phyloP scores from a whole-genome alignment of 176 grass and related monocot species.

The Oryza punctata region DNA sequence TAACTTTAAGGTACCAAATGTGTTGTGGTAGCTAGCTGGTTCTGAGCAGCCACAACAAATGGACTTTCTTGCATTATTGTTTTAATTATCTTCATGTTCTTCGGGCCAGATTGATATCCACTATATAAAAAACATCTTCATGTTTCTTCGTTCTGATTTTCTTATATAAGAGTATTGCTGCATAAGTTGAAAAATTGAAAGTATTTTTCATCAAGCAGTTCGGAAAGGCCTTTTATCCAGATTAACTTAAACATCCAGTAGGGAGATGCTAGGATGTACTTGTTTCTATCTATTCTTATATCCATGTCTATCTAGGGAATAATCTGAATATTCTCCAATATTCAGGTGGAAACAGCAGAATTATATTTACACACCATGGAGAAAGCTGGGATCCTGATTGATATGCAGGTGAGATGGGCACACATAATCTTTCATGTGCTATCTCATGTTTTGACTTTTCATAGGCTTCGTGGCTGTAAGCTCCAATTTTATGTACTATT shows the following conservation, averaged over 20 bases:
- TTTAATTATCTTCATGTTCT: slow-evolving; percentile 6
- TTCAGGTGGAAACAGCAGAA: slow-evolving; percentile 89
- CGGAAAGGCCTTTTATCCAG: background rate
- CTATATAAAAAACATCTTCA: background rate
- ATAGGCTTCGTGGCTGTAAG: background rate
- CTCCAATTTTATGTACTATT: background rate
- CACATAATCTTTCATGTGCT: slow-evolving; percentile 23
- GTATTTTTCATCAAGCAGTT: background rate
- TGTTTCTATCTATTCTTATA: slow-evolving; percentile 1
- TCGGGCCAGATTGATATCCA: too few species aligned
- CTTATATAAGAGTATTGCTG: slow-evolving; percentile 9
- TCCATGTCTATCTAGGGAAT: slow-evolving; percentile 17
- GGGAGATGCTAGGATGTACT: slow-evolving; percentile 15
- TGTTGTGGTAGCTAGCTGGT: background rate
- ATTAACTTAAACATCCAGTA: background rate
- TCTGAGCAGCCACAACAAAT: background rate
- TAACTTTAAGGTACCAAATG: slow-evolving; percentile 66
- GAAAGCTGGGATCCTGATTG: slow-evolving; percentile 81
- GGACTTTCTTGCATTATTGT: slow-evolving; percentile 4
- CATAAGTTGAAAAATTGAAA: slow-evolving; percentile 7
- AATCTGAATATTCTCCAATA: slow-evolving; percentile 21
- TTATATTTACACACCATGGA: slow-evolving; percentile 65
- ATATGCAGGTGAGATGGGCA: slow-evolving; percentile 63
- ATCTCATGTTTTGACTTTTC: background rate
- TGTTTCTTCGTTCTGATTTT: slow-evolving; percentile 19